Percentiles rank a stretch among this genome's conserved stretches.
Conservation (phyloP, 148 eudicot genomes). For the Cornus controversa region DNA sequence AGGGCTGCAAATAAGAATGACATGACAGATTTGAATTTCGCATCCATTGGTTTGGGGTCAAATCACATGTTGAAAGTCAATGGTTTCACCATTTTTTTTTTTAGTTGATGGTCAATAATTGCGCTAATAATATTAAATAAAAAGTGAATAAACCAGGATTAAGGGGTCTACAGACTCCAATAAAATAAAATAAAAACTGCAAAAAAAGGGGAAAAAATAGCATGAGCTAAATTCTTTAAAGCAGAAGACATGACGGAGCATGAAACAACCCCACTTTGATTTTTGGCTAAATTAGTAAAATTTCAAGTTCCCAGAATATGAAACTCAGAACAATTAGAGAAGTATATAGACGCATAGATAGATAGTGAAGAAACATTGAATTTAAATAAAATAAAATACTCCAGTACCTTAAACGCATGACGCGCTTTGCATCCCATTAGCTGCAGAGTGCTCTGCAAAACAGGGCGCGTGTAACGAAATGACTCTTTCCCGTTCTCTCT, state of each 20-base stretch:
- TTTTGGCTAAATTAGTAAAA: neutral
- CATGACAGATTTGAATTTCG: too few species aligned
- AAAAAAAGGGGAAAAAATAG: too few species aligned
- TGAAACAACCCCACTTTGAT: neutral
- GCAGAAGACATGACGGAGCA: neutral
- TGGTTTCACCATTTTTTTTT: too few species aligned
- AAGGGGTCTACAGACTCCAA: too few species aligned
- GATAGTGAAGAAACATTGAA: neutral
- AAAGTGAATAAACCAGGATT: too few species aligned
- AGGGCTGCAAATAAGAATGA: too few species aligned
- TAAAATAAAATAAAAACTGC: too few species aligned
- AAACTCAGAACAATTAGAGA: neutral
- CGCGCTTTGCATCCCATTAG: conserved; percentile 99
- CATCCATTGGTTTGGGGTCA: too few species aligned
- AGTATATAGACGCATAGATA: neutral
- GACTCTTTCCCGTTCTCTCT: conserved; percentile 44
- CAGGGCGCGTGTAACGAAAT: conserved; percentile 86
- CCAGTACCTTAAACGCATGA: conserved; percentile 90
- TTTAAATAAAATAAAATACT: neutral
- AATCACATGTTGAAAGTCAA: too few species aligned
- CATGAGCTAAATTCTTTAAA: neutral
- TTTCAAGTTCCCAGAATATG: neutral
- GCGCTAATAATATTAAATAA: too few species aligned
- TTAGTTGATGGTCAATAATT: too few species aligned
- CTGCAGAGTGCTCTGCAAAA: conserved; percentile 88